These are phyloP conservation scores for Alternaria ethzedia DNA, from an alignment of 2,329 filamentous ascomycete genomes.

Conservation along the genomic window DNA sequence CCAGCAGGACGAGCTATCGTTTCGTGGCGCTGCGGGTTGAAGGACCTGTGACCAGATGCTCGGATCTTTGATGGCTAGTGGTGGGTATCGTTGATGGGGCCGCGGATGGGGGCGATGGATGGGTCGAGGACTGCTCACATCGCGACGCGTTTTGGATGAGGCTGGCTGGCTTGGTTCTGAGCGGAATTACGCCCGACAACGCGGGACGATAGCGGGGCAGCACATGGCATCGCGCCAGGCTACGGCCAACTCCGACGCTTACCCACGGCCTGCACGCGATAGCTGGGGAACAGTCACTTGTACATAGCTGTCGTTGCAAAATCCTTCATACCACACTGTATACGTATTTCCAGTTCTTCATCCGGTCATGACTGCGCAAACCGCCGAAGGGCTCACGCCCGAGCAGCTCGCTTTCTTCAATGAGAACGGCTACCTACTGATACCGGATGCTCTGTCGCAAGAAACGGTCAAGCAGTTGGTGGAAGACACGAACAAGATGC, in stretches of 20 bases:
- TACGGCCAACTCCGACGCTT: conserved; percentile 33
- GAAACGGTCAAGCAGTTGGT: conserved; percentile 73
- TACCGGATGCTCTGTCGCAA: conserved; percentile 75
- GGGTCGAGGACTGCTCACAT: not conserved
- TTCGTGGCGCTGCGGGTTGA: not conserved
- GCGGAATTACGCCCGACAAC: conserved; percentile 1
- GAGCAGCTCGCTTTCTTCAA: conserved; percentile 76
- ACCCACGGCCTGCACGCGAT: conserved; percentile 3
- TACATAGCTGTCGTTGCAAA: not conserved
- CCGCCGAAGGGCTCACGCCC: conserved; percentile 66
- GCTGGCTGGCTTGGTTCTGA: not conserved
- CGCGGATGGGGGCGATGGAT: not conserved
- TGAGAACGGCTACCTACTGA: conserved; percentile 86
- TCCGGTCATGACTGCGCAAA: conserved; percentile 22
- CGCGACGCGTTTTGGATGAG: not conserved
- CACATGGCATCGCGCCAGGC: conserved; percentile 8
- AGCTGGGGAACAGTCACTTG: not conserved
- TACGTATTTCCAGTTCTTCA: not conserved
- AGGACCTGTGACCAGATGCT: not conserved
- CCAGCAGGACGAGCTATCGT: not conserved
- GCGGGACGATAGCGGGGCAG: conserved; percentile 16
- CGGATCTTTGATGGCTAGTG: not conserved
- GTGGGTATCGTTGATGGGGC: not conserved
- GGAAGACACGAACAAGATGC: conserved; percentile 74
- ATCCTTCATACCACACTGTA: not conserved